These are phyloP conservation scores for Cryptococcus neoformans DNA, from an alignment of 1,284 basidiomycete genomes.

Conservation along the genomic window DNA sequence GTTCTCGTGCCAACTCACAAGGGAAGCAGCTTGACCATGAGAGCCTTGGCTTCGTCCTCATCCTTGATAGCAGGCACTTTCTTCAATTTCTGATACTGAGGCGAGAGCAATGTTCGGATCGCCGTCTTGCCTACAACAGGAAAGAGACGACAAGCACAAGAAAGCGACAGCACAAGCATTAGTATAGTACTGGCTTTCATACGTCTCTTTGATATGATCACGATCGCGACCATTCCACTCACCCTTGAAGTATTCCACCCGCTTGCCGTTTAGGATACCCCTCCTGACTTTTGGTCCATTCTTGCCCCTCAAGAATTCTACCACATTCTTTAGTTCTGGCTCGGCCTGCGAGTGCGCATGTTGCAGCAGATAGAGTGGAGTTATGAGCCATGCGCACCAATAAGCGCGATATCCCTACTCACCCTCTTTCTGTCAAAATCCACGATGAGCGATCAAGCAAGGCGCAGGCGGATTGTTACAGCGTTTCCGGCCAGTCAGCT, in stretches of 20 bases:
- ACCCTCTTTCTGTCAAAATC: no score
- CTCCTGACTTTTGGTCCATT: constrained; percentile 85
- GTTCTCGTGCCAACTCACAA: constrained; percentile 38
- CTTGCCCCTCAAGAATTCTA: constrained; percentile 78
- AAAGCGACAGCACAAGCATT: no score
- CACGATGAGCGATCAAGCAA: no score
- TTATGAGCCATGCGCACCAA: no score
- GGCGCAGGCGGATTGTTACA: no score
- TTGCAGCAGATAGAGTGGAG: no score
- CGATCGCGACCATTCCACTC: constrained; percentile 27
- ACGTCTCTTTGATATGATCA: no score
- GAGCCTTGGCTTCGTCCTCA: constrained; percentile 70
- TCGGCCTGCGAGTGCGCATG: no score
- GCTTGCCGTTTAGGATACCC: constrained; percentile 89
- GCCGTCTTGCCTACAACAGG: constrained; percentile 73
- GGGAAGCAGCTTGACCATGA: constrained; percentile 72
- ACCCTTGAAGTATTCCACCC: constrained; percentile 98
- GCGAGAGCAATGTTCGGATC: constrained; percentile 84
- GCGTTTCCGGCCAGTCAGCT: no score
- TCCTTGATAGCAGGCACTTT: constrained; percentile 71
- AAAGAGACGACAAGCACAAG: neutral
- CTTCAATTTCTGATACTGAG: constrained; percentile 85
- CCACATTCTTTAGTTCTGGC: constrained; percentile 70
- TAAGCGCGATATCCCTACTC: no score
- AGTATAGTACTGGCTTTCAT: no score